Evolutionary conservation across 495 filamentous ascomycete genomes (phyloP), one percentile per base, ranked within the genome.

Genomic region (Xylaria acuta): DNA sequence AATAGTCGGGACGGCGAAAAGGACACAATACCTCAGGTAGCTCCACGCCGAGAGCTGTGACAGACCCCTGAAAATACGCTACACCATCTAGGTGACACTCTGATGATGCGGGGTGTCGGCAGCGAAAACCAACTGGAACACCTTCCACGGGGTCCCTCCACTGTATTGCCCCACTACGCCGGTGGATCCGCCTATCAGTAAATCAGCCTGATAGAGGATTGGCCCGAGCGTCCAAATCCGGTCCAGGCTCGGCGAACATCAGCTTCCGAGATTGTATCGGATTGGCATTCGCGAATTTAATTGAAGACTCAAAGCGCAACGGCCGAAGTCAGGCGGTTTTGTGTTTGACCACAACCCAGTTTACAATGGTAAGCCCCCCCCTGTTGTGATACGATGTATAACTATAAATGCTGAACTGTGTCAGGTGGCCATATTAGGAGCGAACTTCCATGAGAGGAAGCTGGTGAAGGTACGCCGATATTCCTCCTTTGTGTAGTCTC

Each of bases 341-440:
- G 54, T 49, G 18, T 47, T 49, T n/a, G 38, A 47, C 54, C 34
- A 53, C 40, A 66, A 27, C n/a, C 9, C 30, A 40, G 5, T 49
- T 6, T 40, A 60, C 38, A 53, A 72, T 72, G 70, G 70, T 72
- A 27, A 72, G 62, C 6, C 53, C 22, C 47, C 30, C 1, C 38
- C n/a, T n/a, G n/a, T 20, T 20, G 7, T n/a, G 22, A 11, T 1
- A 3, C 8, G 2, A 51, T 27, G 2, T 36, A 22, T 18, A 9
- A 47, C 18, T 7, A 14, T 20, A 1, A 9, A 32, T 38, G n/a
- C 51, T 72, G 14, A 72, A 16, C 12, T 22, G 30, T 38, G 22
- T 25, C 69, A 92, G 96, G 93, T 96, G 79, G 90, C 94, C 84
- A 91, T 99, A 73, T 88, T 95, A 72, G 92, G 93, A 75, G 84